Base-by-base conservation (phyloP, 2,329 filamentous ascomycete species). In the Scedosporium aurantiacum region DNA sequence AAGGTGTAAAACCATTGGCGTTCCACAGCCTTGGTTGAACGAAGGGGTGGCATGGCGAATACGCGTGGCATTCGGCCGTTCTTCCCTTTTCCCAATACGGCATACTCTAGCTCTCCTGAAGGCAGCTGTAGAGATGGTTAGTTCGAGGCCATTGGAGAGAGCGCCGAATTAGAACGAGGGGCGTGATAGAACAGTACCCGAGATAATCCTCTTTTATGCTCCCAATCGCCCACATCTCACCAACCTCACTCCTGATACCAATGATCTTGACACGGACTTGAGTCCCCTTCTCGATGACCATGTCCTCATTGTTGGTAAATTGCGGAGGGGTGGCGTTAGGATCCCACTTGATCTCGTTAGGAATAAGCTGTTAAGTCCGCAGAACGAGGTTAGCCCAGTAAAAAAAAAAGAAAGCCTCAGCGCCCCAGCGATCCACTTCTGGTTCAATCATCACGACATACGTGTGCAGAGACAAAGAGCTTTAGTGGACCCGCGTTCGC, bases 251-350 rank as follows among this genome's bases (percentile, higher is more conserved):
- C 74, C 95, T 85, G 58, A 93, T 89, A 74, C 94, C 94, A 68
- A 97, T 90, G 65, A 99, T 87, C 77, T 97, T 97, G 66, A 97
- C 85, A 56, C 94, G 89, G 65, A 99, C 85, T 68, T 96, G 93
- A 16, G 92, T 95, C 57, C 91, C 91, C 63, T 91, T 91, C 75
- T 97, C 92, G 69, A 99, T 96, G 41, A 91, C 87, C 66, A 92
- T 90, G 66, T 96, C 94, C 64, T 90, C 91, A 69, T 96, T 93
- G 73, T 99, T 93, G 45, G 92, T 96, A 74, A 91, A 99, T 70
- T 96, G 91, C 2, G 93, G 91, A n/a, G 94, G 94, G 43, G 93
- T 96, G 59, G 93, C 92, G 68, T 96, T 96, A 56, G 91, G 89
- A 71, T 97, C 93, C 80, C 90, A 97, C 75, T 91, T 94, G 75